A percentile compares a stretch with the other conserved stretches of the same genome.
phyloP scores from a whole-genome alignment of 352 stramenopile genomes.

The Pythium myriotylum region DNA sequence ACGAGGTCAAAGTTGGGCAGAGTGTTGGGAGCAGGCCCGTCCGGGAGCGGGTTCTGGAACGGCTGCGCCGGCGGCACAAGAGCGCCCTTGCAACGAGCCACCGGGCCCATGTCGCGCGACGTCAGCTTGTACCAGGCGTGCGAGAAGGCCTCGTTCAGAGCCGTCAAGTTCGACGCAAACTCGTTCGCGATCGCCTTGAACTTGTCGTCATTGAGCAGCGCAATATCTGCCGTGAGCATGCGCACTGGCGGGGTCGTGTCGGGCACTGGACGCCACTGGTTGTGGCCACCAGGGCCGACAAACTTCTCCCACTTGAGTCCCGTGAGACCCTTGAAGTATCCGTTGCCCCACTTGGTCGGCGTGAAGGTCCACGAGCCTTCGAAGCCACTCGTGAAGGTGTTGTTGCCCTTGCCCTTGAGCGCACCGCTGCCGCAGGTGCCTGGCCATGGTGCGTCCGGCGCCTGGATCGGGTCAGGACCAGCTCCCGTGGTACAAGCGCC shows the following conservation, averaged over 20 bases:
- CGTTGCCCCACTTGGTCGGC: conserved; percentile 92
- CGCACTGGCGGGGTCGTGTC: conserved; percentile 61
- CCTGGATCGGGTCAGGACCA: conserved; percentile 40
- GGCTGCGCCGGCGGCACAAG: conserved; percentile 47
- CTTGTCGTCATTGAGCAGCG: conserved; percentile 67
- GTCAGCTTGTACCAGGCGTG: conserved; percentile 71
- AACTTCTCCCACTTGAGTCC: conserved; percentile 88
- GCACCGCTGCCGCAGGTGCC: conserved; percentile 49
- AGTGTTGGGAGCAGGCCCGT: neutral
- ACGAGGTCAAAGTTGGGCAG: neutral
- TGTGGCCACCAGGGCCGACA: conserved; percentile 62
- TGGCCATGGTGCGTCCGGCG: conserved; percentile 59
- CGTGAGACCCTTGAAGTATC: conserved; percentile 89
- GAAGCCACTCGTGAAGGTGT: conserved; percentile 83
- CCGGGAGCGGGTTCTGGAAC: conserved; percentile 58
- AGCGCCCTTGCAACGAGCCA: conserved; percentile 44
- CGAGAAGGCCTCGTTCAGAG: conserved; percentile 71
- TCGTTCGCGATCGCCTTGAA: conserved; percentile 73
- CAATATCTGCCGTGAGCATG: conserved; percentile 86
- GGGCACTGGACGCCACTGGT: conserved; percentile 69
- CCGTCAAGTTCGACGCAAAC: conserved; percentile 63
- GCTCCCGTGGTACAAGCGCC: conserved; percentile 46
- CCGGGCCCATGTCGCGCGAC: conserved; percentile 59
- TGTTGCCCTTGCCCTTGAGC: conserved; percentile 59
- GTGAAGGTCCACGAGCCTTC: conserved; percentile 86